A percentile compares a stretch with the other conserved stretches of the same genome.
These are phyloP conservation scores for Trichophyton mentagrophytes DNA, from an alignment of 2,329 filamentous ascomycete species.

Conservation along the genomic window DNA sequence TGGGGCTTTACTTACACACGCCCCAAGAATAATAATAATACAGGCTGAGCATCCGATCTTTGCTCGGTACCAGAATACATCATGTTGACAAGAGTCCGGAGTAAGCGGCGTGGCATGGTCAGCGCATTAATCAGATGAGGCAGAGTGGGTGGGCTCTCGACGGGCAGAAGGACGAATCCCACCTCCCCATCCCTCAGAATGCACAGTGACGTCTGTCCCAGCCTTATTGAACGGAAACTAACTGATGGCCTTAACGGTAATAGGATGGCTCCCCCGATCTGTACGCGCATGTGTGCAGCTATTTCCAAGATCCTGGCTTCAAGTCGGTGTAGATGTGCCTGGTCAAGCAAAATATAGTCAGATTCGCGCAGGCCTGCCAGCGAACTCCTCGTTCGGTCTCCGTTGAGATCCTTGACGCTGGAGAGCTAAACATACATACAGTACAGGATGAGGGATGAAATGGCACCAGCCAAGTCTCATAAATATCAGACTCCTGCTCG, in stretches of 20 bases:
- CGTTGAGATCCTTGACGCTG: neutral
- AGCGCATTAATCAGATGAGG: neutral
- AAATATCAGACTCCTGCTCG: neutral
- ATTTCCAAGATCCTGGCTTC: neutral
- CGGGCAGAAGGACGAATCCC: neutral
- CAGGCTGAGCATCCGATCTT: too few relatives aligned
- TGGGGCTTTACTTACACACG: too few relatives aligned
- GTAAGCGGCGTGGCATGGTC: neutral
- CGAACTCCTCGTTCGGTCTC: neutral
- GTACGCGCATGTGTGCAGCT: neutral
- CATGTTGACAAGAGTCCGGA: neutral
- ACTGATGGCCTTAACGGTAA: neutral
- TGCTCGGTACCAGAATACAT: too few relatives aligned
- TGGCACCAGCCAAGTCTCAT: neutral
- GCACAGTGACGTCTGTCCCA: neutral
- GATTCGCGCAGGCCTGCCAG: neutral
- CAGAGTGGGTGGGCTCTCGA: neutral
- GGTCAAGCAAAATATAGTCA: neutral
- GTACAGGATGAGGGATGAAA: neutral
- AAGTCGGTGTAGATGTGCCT: neutral
- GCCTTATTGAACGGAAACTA: neutral
- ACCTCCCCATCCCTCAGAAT: neutral
- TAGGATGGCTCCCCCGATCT: neutral
- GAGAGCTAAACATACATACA: too few relatives aligned
- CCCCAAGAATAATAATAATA: too few relatives aligned